These are phyloP conservation scores for Metschnikowia kunwiensis DNA, from an alignment of 805 yeast species.

Conservation along the genomic window DNA sequence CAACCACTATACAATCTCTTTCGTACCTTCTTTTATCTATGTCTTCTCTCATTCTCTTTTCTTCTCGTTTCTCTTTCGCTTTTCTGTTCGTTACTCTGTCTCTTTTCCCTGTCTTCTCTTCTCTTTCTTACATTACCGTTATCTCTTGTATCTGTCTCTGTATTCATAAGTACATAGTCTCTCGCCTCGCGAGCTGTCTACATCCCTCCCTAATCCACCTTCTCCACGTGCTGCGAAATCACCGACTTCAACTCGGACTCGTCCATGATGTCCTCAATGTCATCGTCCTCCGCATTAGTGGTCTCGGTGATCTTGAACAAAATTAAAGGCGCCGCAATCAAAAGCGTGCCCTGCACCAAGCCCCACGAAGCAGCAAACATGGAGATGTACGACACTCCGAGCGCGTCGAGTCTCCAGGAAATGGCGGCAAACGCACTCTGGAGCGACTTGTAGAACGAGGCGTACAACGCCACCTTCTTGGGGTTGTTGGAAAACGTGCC, in stretches of 20 bases:
- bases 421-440: constrained; percentile 65
- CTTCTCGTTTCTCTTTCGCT: too few species aligned
- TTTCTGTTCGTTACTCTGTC: too few species aligned
- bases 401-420: constrained; percentile 55
- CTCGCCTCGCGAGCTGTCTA: too few species aligned
- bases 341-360: constrained; percentile 44
- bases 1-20: too few species aligned
- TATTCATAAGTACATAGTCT: too few species aligned
- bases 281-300: constrained; percentile 37
- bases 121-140: too few species aligned
- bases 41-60: too few species aligned
- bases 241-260: constrained; percentile 27
- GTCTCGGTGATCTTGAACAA: constrained; percentile 43
- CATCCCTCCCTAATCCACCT: too few species aligned
- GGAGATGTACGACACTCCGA: constrained; percentile 33
- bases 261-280: constrained; percentile 22
- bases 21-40: too few species aligned
- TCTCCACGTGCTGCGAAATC: constrained; percentile 13
- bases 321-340: constrained; percentile 48
- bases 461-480: constrained; percentile 52
- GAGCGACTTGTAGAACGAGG: constrained; percentile 61
- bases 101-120: too few species aligned
- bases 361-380: constrained; percentile 54
- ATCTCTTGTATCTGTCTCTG: too few species aligned
- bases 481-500: constrained; percentile 59